These are phyloP conservation scores for Sechiopsis laciniata DNA, from an alignment of 306 rosid species.

Conservation along the genomic window DNA sequence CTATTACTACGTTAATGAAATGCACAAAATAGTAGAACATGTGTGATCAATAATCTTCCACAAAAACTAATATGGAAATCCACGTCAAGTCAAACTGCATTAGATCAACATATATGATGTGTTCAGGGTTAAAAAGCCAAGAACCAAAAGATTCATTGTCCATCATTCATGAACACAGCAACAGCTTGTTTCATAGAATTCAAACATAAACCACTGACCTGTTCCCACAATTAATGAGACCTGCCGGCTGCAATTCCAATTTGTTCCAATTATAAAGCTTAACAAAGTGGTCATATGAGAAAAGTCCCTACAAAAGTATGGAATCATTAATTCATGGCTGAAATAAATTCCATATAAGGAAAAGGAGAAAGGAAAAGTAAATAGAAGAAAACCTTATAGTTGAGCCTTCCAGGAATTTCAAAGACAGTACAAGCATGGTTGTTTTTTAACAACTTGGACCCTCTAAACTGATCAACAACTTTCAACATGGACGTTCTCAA, in stretches of 20 bases:
- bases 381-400: constrained; percentile 51
- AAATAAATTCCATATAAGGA: constrained; percentile 2
- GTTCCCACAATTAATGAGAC: constrained; percentile 86
- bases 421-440: constrained; percentile 33
- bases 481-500: constrained; percentile 64
- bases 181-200: background rate
- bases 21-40: background rate
- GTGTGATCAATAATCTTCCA: background rate
- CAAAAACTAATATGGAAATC: background rate
- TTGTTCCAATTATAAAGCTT: constrained; percentile 73
- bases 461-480: constrained; percentile 79
- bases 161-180: constrained; percentile 5
- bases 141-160: background rate
- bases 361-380: constrained; percentile 9
- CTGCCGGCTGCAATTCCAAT: constrained; percentile 64
- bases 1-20: background rate
- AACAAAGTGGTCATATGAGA: constrained; percentile 69
- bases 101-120: constrained; percentile 2
- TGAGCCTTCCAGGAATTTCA: constrained; percentile 52
- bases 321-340: constrained; percentile 18
- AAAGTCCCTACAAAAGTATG: constrained; percentile 51
- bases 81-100: background rate
- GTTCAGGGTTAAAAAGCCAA: background rate
- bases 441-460: constrained; percentile 56
- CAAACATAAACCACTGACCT: constrained; percentile 42